Evolutionary conservation across 257 asterid species (phyloP).

Genomic region (Galeopsis tetrahit): DNA sequence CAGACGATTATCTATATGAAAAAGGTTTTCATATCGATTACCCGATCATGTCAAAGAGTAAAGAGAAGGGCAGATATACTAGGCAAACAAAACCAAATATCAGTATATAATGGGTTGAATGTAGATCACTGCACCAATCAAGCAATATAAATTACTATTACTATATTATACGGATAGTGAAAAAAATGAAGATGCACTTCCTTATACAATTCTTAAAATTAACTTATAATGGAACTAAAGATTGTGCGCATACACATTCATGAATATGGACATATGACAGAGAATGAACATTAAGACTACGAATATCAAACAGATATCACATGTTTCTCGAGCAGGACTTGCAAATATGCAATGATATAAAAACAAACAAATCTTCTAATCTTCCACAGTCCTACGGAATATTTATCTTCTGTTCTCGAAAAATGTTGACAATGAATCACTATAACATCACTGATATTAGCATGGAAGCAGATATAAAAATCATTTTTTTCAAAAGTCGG

Average conservation of each 20-base stretch:
- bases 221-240: neutral
- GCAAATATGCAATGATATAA: neutral
- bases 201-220: neutral
- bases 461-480: too few species aligned
- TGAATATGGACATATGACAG: neutral
- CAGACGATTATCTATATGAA: slow-evolving; percentile 59
- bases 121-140: neutral
- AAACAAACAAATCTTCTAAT: neutral
- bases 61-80: neutral
- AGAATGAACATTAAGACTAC: neutral
- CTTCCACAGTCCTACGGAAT: neutral
- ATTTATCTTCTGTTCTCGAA: neutral
- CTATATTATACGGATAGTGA: neutral
- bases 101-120: neutral
- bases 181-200: neutral
- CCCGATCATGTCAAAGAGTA: neutral
- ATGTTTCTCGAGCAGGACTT: too few species aligned
- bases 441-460: too few species aligned
- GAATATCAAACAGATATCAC: neutral
- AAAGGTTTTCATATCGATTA: neutral
- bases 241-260: neutral
- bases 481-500: too few species aligned
- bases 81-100: slow-evolving; percentile 13
- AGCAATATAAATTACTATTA: neutral
- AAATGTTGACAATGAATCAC: too few species aligned